These are phyloP conservation scores for Podospora pseudoanserina DNA, from an alignment of 495 filamentous ascomycete genomes.

Conservation along the genomic window DNA sequence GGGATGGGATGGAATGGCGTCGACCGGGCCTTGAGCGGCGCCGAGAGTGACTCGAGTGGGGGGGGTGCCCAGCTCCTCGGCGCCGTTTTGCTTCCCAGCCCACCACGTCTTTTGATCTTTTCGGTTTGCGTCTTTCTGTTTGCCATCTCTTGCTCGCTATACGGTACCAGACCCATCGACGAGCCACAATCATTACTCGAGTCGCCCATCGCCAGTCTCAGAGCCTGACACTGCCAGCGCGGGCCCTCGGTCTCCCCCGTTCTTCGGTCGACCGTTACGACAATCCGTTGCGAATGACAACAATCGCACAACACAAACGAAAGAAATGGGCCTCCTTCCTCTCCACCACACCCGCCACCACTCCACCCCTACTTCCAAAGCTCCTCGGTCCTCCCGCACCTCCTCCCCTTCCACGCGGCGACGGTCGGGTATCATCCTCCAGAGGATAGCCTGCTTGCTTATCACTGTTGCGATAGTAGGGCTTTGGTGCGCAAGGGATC, in stretches of 20 bases:
- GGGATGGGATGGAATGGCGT: background rate
- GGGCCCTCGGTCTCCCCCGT: background rate
- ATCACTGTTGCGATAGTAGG: background rate
- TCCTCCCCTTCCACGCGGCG: background rate
- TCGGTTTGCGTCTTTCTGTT: background rate
- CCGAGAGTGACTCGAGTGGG: background rate
- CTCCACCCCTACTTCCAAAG: background rate
- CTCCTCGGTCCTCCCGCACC: background rate
- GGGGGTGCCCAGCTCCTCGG: background rate
- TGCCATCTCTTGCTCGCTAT: background rate
- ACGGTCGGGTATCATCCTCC: background rate
- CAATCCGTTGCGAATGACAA: background rate
- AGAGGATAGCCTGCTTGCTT: conserved; percentile 7
- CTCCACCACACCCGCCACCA: background rate
- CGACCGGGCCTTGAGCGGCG: background rate
- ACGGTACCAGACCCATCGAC: background rate
- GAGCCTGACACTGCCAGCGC: too few species aligned
- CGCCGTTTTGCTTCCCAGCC: background rate
- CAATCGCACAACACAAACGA: background rate
- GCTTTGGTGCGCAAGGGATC: conserved; percentile 11
- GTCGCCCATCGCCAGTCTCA: background rate
- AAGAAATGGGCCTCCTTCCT: background rate
- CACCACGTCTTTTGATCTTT: background rate
- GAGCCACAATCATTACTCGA: background rate
- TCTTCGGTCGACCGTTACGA: background rate